These are phyloP conservation scores for Paramecium tetraurelia DNA, from an alignment of 73 alveolate species.

Conservation along the genomic window DNA sequence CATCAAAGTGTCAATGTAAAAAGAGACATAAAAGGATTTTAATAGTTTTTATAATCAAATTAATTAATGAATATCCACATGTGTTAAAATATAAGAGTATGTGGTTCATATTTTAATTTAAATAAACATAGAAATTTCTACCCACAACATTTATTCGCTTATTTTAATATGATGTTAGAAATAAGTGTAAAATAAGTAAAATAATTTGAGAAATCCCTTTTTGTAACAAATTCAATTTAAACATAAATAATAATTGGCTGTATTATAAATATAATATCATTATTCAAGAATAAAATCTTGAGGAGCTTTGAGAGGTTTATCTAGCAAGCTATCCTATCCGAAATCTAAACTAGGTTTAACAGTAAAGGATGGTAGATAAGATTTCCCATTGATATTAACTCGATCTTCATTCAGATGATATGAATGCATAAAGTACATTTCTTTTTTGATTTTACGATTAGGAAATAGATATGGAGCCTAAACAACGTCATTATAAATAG, in stretches of 20 bases:
- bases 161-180: no score
- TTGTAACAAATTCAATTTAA: no score
- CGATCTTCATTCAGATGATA: slow-evolving; percentile 1
- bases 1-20: no score
- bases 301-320: background rate
- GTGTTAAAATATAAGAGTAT: no score
- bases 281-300: background rate
- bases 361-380: slow-evolving; percentile 1
- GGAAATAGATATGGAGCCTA: slow-evolving; percentile 23
- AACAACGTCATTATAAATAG: background rate
- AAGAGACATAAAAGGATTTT: no score
- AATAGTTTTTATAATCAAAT: no score
- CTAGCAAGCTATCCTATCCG: background rate
- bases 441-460: background rate
- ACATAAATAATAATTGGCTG: background rate
- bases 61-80: no score
- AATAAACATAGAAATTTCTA: no score
- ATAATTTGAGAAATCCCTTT: no score
- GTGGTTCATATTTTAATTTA: no score
- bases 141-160: no score
- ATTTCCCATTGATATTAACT: background rate
- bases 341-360: background rate
- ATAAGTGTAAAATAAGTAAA: no score
- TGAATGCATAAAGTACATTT: background rate
- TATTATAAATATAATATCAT: background rate